Base-by-base conservation (phyloP, 257 asterid species). In the Solanum medicagineum region DNA sequence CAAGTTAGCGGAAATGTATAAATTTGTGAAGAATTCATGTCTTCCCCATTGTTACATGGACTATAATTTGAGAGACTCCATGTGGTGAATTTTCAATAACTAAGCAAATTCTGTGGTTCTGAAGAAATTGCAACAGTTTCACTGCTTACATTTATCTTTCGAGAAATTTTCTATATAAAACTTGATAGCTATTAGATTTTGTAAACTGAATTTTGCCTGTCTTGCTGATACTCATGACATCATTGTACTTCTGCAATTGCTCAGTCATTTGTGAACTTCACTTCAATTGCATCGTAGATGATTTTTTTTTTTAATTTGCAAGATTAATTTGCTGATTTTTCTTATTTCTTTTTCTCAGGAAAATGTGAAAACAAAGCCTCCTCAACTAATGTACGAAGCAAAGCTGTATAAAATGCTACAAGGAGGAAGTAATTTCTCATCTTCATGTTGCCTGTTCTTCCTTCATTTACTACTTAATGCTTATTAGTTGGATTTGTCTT, bases 351-450 rank as follows among this genome's bases (percentile, higher is more conserved):
- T 16, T 26, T 29, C 75, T 83, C 93, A 93, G 96, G 96, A 93
- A 90, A 91, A 87, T 93, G 91, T 89, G 81, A 92, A 77, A 91
- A 93, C 97, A 77, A 92, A 88, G 86, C 94, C 89, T 89, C 95
- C 95, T 51, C 95, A 93, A 69, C 91, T 93, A 86, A 87, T 92
- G 32, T 90, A 93, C 10, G 97, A 92, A 90, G 88, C 97, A 26
- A 93, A 93, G 89, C 55, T 93, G 86, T 93, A 93, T 91, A 90
- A 89, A 86, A 79, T 92, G 85, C 90, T 93, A 81, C 94, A 93
- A 84, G 95, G 94, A 89, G 95, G 95, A 92, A 91, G 97, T 93
- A 91, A 87, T 88, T 32, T 87, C 60, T 42, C 51, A 75, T 87
- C 85, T 45, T 51, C 66, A 84, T 57, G 83, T 89, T 91, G 42